phyloP scores from a whole-genome alignment of 2,329 filamentous ascomycete species.

The Leptodontidium sp. region DNA sequence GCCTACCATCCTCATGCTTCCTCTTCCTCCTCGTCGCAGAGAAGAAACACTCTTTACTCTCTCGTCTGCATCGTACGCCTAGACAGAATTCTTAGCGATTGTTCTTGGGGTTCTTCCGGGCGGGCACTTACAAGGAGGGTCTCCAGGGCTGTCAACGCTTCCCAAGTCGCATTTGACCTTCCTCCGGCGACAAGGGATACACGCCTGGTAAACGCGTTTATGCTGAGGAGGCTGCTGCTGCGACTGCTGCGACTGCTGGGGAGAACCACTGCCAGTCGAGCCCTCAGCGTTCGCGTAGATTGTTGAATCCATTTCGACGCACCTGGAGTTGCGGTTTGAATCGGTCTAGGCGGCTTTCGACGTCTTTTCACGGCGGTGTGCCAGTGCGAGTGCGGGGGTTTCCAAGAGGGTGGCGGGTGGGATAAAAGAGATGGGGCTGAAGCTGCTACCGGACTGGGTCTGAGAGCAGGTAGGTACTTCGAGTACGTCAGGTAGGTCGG shows the following conservation, averaged over 20 bases:
- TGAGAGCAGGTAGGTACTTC: not conserved
- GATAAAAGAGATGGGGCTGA: too few relatives aligned
- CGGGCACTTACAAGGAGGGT: slow-evolving; percentile 74
- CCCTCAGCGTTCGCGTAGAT: not conserved
- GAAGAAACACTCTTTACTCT: slow-evolving; percentile 98
- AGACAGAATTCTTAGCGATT: not conserved
- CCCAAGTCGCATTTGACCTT: slow-evolving; percentile 66
- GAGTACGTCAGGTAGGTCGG: not conserved
- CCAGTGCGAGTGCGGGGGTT: not conserved
- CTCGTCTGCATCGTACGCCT: slow-evolving; percentile 82
- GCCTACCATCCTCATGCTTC: slow-evolving; percentile 69
- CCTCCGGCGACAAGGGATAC: slow-evolving; percentile 62
- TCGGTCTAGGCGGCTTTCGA: slow-evolving; percentile 6
- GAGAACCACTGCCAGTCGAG: slow-evolving; percentile 24
- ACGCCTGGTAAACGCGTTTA: slow-evolving; percentile 51
- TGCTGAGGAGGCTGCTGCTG: slow-evolving; percentile 41
- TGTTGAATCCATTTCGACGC: not conserved
- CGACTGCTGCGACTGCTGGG: slow-evolving; percentile 25
- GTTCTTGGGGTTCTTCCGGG: not conserved
- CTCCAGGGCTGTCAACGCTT: slow-evolving; percentile 90
- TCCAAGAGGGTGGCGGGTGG: not conserved
- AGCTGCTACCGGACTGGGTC: too few relatives aligned
- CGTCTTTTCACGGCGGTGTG: not conserved
- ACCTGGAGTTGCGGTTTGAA: slow-evolving; percentile 7
- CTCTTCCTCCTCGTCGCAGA: slow-evolving; percentile 93